Evolutionary conservation across 257 asterid genomes (phyloP), one percentile per base, ranked within the genome.

Genomic region (Fraxinus pennsylvanica): DNA sequence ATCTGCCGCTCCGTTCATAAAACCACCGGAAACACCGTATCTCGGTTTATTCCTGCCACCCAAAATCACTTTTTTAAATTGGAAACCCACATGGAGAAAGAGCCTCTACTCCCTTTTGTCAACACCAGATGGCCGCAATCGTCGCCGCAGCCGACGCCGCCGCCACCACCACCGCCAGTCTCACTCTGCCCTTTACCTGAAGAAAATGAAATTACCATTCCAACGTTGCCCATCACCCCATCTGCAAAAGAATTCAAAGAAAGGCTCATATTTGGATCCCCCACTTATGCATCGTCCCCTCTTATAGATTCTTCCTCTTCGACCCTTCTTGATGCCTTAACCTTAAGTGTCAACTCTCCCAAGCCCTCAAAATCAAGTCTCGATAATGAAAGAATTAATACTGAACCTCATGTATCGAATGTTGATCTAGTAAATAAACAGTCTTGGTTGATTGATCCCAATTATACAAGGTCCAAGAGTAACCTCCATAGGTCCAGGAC

Each of bases 401-500:
- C 41, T 77, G 81, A 72, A 9, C 65, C 29, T 29, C 39, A 79
- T n/a, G 76, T 27, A 6, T 41, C 75, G 4, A 61, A 59, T 79
- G 33, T 57, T 74, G 85, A 82, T 47, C 50, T 65, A 21, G 85
- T 78, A 25, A 79, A 38, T 30, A 80, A 77, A 17, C 77, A 73
- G 29, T 68, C 72, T 41, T 84, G 85, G 88, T 35, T 84, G 71
- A 74, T 54, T 43, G 84, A 85, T 54, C 84, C 86, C 9, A 77
- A 77, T 47, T 72, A 54, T 22, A 71, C 83, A 29, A 25, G 67
- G 71, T n/a, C 67, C 7, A 70, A 84, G n/a, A 79, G 72, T 71
- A 80, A 85, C 75, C 76, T 85, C 12, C 89, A 86, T 22, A 78
- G 89, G 81, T 87, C 87, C 66, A 87, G 74, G 65, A 87, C 86